phyloP scores from a whole-genome alignment of 495 filamentous ascomycete genomes.

The Lepraria neglecta region DNA sequence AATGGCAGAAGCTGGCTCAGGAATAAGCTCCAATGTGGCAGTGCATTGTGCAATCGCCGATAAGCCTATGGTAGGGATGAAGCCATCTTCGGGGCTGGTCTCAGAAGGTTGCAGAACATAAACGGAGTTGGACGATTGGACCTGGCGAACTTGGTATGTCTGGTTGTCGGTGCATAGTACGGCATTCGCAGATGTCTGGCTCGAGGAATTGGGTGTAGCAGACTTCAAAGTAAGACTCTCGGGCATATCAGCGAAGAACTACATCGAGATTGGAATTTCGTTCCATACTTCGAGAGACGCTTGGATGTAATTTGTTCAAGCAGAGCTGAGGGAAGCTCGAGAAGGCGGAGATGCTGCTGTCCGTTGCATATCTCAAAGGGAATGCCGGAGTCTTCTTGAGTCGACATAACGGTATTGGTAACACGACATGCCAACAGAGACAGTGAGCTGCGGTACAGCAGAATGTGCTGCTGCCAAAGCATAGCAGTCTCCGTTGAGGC shows the following conservation, averaged over 20 bases:
- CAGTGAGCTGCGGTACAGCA: not conserved
- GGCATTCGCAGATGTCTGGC: conserved; percentile 51
- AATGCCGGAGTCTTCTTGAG: conserved; percentile 53
- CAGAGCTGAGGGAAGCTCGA: conserved; percentile 76
- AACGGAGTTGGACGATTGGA: conserved; percentile 84
- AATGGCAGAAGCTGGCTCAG: conserved; percentile 33
- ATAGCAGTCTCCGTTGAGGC: not conserved
- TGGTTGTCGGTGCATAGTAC: conserved; percentile 63
- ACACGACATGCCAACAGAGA: too few relatives aligned
- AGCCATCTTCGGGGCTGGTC: conserved; percentile 22
- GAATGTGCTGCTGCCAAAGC: not conserved
- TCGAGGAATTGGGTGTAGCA: conserved; percentile 28
- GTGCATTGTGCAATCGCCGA: conserved; percentile 62
- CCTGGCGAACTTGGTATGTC: conserved; percentile 78
- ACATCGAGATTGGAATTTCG: conserved; percentile 13
- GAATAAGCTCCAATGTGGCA: conserved; percentile 64
- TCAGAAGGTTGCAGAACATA: conserved; percentile 59
- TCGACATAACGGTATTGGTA: conserved; percentile 10
- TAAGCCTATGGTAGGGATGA: conserved; percentile 40
- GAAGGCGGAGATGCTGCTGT: conserved; percentile 59
- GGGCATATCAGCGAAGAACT: conserved; percentile 15
- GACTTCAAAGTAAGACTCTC: conserved; percentile 63
- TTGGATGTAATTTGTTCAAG: conserved; percentile 57
- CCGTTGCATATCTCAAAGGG: conserved; percentile 56
- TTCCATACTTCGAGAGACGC: conserved; percentile 52